Conservation (phyloP, 1,139 yeast species). For the Candida glucosophila region DNA sequence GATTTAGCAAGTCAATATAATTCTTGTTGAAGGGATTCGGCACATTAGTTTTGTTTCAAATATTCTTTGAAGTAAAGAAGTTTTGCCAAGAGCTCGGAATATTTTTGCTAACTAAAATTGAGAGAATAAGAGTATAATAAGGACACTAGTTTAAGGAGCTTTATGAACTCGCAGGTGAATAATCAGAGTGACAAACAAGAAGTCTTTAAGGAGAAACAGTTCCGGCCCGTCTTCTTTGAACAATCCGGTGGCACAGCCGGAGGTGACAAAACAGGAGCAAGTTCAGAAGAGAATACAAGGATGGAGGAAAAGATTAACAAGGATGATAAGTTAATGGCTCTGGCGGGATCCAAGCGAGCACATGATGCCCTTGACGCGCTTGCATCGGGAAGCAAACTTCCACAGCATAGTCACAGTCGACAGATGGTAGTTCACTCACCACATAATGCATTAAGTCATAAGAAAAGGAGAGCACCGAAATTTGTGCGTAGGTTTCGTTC, state of each 20-base stretch:
- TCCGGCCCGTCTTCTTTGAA: slow-evolving; percentile 27
- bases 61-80: too few species aligned
- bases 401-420: slow-evolving; percentile 2
- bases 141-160: too few species aligned
- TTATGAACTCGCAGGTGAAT: slow-evolving; percentile 12
- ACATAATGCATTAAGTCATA: slow-evolving; percentile 1
- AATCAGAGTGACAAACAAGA: slow-evolving; percentile 17
- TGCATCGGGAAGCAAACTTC: slow-evolving; percentile 1
- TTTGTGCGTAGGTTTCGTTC: slow-evolving; percentile 32
- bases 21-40: too few species aligned
- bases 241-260: slow-evolving; percentile 6
- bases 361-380: not conserved
- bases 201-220: slow-evolving; percentile 22
- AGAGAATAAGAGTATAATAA: too few species aligned
- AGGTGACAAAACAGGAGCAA: slow-evolving; percentile 3
- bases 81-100: too few species aligned
- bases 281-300: slow-evolving; percentile 7
- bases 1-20: too few species aligned
- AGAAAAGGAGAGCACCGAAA: slow-evolving; percentile 25
- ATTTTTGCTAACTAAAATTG: too few species aligned
- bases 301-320: slow-evolving; percentile 4
- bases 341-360: slow-evolving; percentile 6
- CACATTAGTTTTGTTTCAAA: too few species aligned
- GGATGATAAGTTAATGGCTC: slow-evolving; percentile 4
- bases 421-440: too few species aligned